Conservation (phyloP, 1,284 basidiomycete genomes). For the Afroboletus lepidellus region DNA sequence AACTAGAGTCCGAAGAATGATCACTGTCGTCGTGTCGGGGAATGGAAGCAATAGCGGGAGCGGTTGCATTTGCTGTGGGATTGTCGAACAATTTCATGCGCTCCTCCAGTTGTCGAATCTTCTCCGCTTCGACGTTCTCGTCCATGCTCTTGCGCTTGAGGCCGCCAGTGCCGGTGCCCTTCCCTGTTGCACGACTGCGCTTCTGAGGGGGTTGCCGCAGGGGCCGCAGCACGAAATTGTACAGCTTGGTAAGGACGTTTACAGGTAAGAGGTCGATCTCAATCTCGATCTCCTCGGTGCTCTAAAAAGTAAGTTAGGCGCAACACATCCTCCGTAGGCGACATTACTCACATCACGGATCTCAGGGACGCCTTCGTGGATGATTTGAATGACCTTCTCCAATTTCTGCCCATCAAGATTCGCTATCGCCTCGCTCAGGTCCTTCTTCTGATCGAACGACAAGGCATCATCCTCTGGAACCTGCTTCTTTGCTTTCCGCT, state of each 20-base stretch:
- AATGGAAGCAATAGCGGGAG: constrained; percentile 35
- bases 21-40: constrained; percentile 56
- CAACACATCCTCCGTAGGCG: neutral
- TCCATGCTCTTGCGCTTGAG: constrained; percentile 91
- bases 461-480: constrained; percentile 67
- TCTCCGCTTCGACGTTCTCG: constrained; percentile 84
- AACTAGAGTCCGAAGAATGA: constrained; percentile 75
- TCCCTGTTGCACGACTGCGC: constrained; percentile 62
- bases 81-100: constrained; percentile 75
- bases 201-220: constrained; percentile 58
- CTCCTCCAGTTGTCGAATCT: constrained; percentile 84
- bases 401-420: constrained; percentile 76
- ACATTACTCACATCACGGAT: constrained; percentile 76
- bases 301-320: constrained; percentile 46
- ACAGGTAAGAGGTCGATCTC: constrained; percentile 90
- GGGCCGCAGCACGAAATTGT: constrained; percentile 89
- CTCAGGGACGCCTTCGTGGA: constrained; percentile 85
- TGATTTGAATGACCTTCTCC: constrained; percentile 87
- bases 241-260: constrained; percentile 83
- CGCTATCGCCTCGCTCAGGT: constrained; percentile 88
- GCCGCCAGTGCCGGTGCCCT: constrained; percentile 81
- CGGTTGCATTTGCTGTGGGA: constrained; percentile 39
- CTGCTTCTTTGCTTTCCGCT: constrained; percentile 57
- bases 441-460: constrained; percentile 94
- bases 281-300: constrained; percentile 93